These are phyloP conservation scores for Trichoderma breve DNA, from an alignment of 2,329 filamentous ascomycete genomes.

Conservation along the genomic window DNA sequence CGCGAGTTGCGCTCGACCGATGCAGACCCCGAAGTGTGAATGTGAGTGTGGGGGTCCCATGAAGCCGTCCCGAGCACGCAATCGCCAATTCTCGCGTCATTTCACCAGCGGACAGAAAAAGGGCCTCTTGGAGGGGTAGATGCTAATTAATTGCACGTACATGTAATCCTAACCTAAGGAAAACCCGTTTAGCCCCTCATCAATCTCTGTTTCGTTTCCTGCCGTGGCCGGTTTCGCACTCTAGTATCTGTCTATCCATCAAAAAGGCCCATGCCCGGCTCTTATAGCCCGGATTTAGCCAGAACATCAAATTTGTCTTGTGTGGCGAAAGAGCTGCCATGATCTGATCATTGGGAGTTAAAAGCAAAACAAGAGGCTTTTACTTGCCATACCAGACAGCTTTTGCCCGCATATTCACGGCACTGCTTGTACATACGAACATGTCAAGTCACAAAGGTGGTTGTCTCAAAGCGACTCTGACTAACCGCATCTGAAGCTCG, in stretches of 20 bases:
- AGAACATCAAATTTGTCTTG: neutral
- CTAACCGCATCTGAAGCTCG: neutral
- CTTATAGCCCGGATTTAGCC: neutral
- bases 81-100: slow-evolving; percentile 18
- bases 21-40: neutral
- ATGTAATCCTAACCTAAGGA: neutral
- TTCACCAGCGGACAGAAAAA: neutral
- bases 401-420: neutral
- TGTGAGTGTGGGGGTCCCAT: slow-evolving; percentile 9
- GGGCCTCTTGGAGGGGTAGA: neutral
- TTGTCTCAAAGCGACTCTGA: neutral
- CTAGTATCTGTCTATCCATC: neutral
- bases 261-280: neutral
- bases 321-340: neutral
- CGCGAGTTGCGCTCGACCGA: neutral
- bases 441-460: neutral
- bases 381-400: neutral
- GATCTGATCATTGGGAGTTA: neutral
- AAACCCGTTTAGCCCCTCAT: neutral
- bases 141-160: neutral
- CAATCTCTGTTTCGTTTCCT: neutral
- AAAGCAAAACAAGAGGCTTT: neutral
- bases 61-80: slow-evolving; percentile 17
- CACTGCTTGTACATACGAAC: neutral
- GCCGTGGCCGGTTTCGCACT: neutral